Percentiles rank a stretch among this genome's conserved stretches.
Conservation (phyloP, 768 basidiomycete genomes). For the Hygrophorus russula region DNA sequence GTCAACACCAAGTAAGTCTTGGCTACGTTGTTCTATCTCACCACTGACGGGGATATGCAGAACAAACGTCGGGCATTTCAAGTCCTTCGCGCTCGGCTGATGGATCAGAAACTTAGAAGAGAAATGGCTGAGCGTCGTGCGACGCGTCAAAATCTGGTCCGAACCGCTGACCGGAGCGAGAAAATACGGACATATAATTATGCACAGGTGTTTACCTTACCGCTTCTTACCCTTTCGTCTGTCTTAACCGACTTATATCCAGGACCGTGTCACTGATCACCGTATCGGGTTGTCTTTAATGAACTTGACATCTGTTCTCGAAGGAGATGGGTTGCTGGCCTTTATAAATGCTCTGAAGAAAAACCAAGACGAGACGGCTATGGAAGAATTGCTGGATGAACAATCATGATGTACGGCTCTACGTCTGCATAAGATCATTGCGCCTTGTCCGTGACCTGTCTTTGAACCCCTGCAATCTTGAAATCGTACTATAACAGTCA, state of each 20-base stretch:
- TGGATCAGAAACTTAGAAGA: conserved; percentile 64
- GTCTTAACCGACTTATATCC: not conserved
- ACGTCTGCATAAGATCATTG: too few relatives aligned
- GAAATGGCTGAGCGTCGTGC: conserved; percentile 65
- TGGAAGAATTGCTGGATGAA: conserved; percentile 41
- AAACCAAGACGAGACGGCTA: conserved; percentile 40
- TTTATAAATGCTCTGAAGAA: conserved; percentile 48
- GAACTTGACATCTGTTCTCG: conserved; percentile 54
- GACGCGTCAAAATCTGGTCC: conserved; percentile 61
- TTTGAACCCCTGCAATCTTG: too few relatives aligned
- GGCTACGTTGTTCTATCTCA: not conserved
- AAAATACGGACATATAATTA: conserved; percentile 96
- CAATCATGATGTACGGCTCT: too few relatives aligned
- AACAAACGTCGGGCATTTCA: conserved; percentile 94
- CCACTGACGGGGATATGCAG: conserved; percentile 26
- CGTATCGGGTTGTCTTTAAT: conserved; percentile 69
- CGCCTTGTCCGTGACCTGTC: too few relatives aligned
- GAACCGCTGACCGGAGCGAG: conserved; percentile 79
- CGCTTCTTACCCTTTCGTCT: not conserved
- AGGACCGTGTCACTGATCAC: too few relatives aligned
- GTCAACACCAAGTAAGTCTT: too few relatives aligned
- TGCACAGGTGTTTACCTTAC: conserved; percentile 48
- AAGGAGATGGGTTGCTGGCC: conserved; percentile 49
- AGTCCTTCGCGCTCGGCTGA: conserved; percentile 74
- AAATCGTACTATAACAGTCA: too few relatives aligned